These are phyloP conservation scores for Rhodotorula mucilaginosa DNA, from an alignment of 1,284 basidiomycete species.

Conservation along the genomic window DNA sequence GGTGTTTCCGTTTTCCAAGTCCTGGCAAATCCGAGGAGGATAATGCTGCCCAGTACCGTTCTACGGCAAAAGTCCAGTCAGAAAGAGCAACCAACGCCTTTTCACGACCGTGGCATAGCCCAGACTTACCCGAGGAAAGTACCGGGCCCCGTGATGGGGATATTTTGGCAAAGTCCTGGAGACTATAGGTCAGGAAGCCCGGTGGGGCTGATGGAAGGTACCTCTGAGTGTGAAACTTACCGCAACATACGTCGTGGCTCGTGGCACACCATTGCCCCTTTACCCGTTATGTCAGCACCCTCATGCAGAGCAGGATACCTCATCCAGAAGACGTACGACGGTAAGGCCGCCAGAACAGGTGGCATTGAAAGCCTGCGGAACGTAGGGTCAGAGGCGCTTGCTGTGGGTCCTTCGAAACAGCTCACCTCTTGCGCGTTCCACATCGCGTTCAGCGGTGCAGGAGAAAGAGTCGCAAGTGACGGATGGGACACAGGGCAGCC, in stretches of 20 bases:
- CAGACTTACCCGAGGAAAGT: slow-evolving; percentile 3
- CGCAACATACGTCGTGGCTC: background rate
- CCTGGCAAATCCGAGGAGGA: slow-evolving; percentile 11
- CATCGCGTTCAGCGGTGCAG: background rate
- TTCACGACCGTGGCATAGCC: too few relatives aligned
- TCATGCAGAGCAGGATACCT: too few relatives aligned
- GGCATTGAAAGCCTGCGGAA: slow-evolving; percentile 3
- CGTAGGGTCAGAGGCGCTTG: background rate
- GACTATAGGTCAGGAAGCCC: too few relatives aligned
- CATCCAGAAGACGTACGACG: background rate
- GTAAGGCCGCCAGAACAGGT: slow-evolving; percentile 1
- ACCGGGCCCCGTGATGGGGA: slow-evolving; percentile 16
- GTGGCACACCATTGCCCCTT: slow-evolving; percentile 3
- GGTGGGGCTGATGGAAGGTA: too few relatives aligned
- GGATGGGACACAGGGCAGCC: background rate
- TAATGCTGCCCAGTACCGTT: background rate
- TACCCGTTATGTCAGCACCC: background rate
- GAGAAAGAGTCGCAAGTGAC: background rate
- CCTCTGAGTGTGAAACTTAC: background rate
- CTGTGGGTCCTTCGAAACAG: background rate
- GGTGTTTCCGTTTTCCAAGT: background rate
- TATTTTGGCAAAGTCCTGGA: slow-evolving; percentile 9
- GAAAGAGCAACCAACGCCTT: background rate
- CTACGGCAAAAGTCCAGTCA: background rate
- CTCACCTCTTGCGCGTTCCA: slow-evolving; percentile 1